Base-by-base conservation (phyloP, 176 grass and related monocot genomes). In the Carex cristatella region DNA sequence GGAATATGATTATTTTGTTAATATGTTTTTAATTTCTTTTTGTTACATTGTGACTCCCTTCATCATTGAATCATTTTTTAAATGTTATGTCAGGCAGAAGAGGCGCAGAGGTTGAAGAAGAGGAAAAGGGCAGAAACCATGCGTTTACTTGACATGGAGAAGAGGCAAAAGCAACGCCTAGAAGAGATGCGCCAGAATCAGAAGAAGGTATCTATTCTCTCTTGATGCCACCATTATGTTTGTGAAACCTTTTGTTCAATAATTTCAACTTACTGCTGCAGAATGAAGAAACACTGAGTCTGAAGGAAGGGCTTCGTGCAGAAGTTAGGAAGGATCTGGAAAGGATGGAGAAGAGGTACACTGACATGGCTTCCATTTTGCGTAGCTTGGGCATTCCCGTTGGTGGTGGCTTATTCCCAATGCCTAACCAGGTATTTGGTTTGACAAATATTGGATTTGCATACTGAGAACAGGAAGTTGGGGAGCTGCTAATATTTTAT, bases 111-210 rank as follows among this genome's bases (percentile, higher is more conserved):
- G 48, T 60, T 99, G 74, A 86, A 88, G n/a, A 99, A 89, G 93
- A 94, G 87, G 86, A 94, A 85, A 76, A 95, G 89, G 46, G 93
- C 97, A 61, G 88, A 94, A 87, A 85, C 79, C 72, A 69, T 85
- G 69, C 90, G 96, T 58, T 14, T 92, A 77, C 71, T 94, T 9
- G 88, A 95, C 81, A 92, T 99, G 91, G 87, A 92, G 87, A 99
- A 86, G 86, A 94, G 93, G 80, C 97, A 99, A 81, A 99, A 99
- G 78, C 97, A 95, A 91, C 89, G 97, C 61, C 13, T 99, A 40
- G 88, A 99, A 83, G 93, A 99, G 87, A 84, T 99, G 59, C 93
- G 93, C 60, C 91, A 99, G 85, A 92, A 90, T 58, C 89, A 95
- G 79, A 89, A 81, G 87, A 95, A 95, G 93, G 96, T 99, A 58